Conservation (phyloP, 2,329 filamentous ascomycete species). For the Elsinoe ampelina region DNA sequence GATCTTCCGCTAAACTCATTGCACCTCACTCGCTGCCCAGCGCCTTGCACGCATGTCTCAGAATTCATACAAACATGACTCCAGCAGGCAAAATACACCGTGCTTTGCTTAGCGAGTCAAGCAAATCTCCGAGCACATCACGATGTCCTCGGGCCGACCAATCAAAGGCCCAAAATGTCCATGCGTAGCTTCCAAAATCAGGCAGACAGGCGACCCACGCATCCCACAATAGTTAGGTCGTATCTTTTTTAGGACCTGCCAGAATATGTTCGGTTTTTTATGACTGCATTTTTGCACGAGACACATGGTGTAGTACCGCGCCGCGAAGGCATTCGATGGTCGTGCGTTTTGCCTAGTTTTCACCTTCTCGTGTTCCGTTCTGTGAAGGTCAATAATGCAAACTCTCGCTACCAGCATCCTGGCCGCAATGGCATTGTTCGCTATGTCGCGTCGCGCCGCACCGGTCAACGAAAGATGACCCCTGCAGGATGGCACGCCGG, state of each 20-base stretch:
- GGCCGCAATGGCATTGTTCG: background rate
- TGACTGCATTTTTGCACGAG: too few species aligned
- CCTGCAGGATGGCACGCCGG: background rate
- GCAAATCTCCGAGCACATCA: background rate
- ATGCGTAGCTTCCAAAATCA: background rate
- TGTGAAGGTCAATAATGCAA: background rate
- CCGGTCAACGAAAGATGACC: background rate
- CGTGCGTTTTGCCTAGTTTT: background rate
- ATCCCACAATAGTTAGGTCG: background rate
- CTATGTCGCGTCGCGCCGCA: background rate
- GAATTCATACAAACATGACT: background rate
- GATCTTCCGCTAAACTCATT: background rate
- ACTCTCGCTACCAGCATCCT: background rate
- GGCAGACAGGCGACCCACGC: background rate
- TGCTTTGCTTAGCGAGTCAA: background rate
- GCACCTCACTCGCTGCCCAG: background rate
- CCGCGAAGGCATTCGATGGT: background rate
- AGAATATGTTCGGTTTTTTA: background rate
- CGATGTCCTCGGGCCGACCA: background rate
- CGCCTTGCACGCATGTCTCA: background rate
- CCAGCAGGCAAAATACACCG: background rate
- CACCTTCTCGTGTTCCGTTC: background rate
- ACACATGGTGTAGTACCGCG: background rate
- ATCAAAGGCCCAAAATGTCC: background rate
- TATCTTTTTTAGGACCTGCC: constrained; percentile 1